A percentile compares a stretch with the other conserved stretches of the same genome.
phyloP scores from a whole-genome alignment of 805 yeast genomes.

The Nadsonia fulvescens region DNA sequence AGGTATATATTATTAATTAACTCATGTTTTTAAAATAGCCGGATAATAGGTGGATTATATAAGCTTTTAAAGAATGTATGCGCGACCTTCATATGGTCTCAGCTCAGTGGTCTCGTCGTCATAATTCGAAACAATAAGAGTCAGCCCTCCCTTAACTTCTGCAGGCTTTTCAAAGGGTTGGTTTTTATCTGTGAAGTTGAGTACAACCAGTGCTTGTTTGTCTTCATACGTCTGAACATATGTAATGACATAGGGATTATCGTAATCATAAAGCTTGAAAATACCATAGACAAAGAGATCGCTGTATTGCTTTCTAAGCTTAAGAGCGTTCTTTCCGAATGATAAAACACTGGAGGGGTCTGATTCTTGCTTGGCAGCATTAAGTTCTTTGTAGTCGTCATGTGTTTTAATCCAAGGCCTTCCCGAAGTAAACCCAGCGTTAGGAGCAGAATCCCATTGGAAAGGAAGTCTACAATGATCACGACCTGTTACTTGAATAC shows the following conservation, averaged over 20 bases:
- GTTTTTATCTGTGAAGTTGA: slow-evolving; percentile 2
- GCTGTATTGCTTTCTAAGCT: slow-evolving; percentile 26
- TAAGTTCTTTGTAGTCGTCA: slow-evolving; percentile 30
- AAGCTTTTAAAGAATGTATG: too few species aligned
- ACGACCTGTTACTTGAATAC: slow-evolving; percentile 21
- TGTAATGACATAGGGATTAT: slow-evolving; percentile 25
- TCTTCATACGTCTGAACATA: slow-evolving; percentile 13
- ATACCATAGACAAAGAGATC: slow-evolving; percentile 29
- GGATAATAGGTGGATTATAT: too few species aligned
- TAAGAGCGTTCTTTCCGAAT: slow-evolving; percentile 28
- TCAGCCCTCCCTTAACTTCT: too few species aligned
- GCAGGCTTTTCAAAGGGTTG: slow-evolving; percentile 1
- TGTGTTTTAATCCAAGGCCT: slow-evolving; percentile 38
- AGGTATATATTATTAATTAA: too few species aligned
- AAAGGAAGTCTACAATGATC: slow-evolving; percentile 41
- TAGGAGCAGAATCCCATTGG: slow-evolving; percentile 29
- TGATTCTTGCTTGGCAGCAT: slow-evolving; percentile 27
- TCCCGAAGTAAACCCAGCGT: slow-evolving; percentile 29
- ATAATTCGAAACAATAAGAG: too few species aligned
- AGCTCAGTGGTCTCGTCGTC: too few species aligned
- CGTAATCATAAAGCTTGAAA: slow-evolving; percentile 25
- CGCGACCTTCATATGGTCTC: too few species aligned
- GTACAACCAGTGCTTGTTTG: slow-evolving; percentile 1
- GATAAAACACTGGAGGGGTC: slow-evolving; percentile 29
- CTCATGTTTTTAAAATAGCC: too few species aligned